phyloP scores from a whole-genome alignment of 345 rosid species.

The Gossypium anomalum region DNA sequence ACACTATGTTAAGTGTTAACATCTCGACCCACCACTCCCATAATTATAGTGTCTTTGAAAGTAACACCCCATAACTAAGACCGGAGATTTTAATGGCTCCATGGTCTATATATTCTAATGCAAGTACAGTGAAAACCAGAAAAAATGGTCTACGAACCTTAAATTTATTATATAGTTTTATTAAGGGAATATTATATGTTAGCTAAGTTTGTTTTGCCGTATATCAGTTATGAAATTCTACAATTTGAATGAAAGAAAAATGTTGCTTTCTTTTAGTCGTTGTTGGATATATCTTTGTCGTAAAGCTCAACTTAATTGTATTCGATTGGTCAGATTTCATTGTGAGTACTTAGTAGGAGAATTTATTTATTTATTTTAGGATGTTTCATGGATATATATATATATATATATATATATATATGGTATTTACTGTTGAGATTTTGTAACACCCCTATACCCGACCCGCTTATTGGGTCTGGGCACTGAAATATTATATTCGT shows the following conservation, averaged over 20 bases:
- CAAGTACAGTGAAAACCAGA: not conserved
- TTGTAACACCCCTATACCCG: too few species aligned
- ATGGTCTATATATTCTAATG: not conserved
- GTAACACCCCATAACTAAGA: slow-evolving; percentile 6
- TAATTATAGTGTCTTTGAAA: not conserved
- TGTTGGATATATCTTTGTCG: slow-evolving; percentile 10
- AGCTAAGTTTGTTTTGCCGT: not conserved
- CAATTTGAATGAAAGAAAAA: not conserved
- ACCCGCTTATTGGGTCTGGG: too few species aligned
- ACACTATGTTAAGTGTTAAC: slow-evolving; percentile 1
- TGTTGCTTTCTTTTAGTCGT: slow-evolving; percentile 4
- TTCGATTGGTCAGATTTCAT: not conserved
- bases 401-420: too few species aligned
- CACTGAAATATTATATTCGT: too few species aligned
- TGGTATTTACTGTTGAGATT: too few species aligned
- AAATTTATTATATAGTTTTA: too few species aligned
- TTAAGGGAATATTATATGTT: not conserved
- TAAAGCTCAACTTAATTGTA: not conserved
- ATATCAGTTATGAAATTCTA: not conserved
- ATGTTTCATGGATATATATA: too few species aligned
- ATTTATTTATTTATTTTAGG: too few species aligned
- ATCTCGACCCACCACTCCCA: slow-evolving; percentile 23
- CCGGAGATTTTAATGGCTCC: slow-evolving; percentile 16
- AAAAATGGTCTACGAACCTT: not conserved
- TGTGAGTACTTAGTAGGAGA: too few species aligned